A percentile compares a stretch with the other conserved stretches of the same genome.
These are phyloP conservation scores for Trametes sanguinea DNA, from an alignment of 768 basidiomycete species.

Conservation along the genomic window DNA sequence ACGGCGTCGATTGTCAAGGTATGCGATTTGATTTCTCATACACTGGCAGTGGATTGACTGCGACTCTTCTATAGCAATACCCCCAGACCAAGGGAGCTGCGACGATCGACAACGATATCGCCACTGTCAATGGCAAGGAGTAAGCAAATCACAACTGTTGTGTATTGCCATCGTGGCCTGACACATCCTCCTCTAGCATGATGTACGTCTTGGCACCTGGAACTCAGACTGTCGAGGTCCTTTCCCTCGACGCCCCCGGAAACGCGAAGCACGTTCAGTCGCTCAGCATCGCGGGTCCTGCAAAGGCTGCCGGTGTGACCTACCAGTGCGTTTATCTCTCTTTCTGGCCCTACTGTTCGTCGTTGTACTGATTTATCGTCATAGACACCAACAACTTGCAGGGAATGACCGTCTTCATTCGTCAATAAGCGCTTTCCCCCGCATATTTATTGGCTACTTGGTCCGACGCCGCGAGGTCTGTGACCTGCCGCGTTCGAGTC, in stretches of 20 bases:
- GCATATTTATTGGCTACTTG: too few species aligned
- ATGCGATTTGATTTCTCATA: too few species aligned
- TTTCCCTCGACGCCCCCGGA: slow-evolving; percentile 27
- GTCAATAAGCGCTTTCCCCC: background rate
- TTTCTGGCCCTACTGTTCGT: background rate
- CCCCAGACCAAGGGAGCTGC: slow-evolving; percentile 17
- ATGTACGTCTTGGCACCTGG: slow-evolving; percentile 28
- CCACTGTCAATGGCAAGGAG: slow-evolving; percentile 25
- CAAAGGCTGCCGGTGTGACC: slow-evolving; percentile 21
- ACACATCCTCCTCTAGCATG: slow-evolving; percentile 17
- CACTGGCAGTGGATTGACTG: background rate
- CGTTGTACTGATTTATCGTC: background rate
- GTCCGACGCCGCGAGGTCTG: too few species aligned
- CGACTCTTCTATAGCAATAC: slow-evolving; percentile 24
- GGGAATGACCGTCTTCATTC: slow-evolving; percentile 23
- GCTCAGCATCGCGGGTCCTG: slow-evolving; percentile 14
- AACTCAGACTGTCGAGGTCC: slow-evolving; percentile 24
- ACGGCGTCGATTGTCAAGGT: slow-evolving; percentile 48
- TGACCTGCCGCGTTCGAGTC: background rate
- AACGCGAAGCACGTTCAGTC: slow-evolving; percentile 22
- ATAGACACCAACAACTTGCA: slow-evolving; percentile 24
- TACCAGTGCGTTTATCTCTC: slow-evolving; percentile 13
- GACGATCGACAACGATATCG: slow-evolving; percentile 29
- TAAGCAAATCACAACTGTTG: slow-evolving; percentile 3
- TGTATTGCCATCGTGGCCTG: background rate